phyloP scores from a whole-genome alignment of 306 rosid genomes.

The Sicyos baderoa region DNA sequence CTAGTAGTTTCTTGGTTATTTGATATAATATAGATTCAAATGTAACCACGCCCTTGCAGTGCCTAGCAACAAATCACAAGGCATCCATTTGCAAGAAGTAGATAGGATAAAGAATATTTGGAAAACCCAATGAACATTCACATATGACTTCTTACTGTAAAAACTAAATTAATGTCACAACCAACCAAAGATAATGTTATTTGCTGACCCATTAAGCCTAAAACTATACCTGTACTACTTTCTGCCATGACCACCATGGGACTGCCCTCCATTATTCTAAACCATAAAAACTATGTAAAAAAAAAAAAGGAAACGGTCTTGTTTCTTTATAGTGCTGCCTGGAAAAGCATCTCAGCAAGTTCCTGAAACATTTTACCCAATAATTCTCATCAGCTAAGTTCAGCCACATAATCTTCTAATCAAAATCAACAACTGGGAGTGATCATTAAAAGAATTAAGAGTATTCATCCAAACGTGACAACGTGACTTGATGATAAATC shows the following conservation, averaged over 20 bases:
- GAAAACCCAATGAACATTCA: neutral
- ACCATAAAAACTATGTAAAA: neutral
- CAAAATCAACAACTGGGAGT: neutral
- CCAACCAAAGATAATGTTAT: neutral
- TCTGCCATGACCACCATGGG: neutral
- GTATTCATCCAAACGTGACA: no score
- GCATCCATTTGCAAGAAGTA: neutral
- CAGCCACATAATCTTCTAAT: neutral
- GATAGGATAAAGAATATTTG: neutral
- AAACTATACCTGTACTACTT: neutral
- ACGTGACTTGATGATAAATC: neutral
- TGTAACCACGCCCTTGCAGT: no score
- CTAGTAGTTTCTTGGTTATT: no score
- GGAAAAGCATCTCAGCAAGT: slow-evolving; percentile 92
- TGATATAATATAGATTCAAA: no score
- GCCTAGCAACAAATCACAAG: neutral
- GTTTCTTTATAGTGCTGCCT: slow-evolving; percentile 47
- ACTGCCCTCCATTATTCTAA: slow-evolving; percentile 8
- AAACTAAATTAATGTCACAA: neutral
- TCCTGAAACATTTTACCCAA: slow-evolving; percentile 52
- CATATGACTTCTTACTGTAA: neutral
- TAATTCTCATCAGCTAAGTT: neutral
- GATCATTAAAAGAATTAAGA: no score
- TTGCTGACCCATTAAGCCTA: neutral
- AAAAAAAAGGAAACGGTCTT: neutral